Evolutionary conservation across 495 filamentous ascomycete species (phyloP), one percentile per base, ranked within the genome.

Genomic region (Penicillium robsamsonii): DNA sequence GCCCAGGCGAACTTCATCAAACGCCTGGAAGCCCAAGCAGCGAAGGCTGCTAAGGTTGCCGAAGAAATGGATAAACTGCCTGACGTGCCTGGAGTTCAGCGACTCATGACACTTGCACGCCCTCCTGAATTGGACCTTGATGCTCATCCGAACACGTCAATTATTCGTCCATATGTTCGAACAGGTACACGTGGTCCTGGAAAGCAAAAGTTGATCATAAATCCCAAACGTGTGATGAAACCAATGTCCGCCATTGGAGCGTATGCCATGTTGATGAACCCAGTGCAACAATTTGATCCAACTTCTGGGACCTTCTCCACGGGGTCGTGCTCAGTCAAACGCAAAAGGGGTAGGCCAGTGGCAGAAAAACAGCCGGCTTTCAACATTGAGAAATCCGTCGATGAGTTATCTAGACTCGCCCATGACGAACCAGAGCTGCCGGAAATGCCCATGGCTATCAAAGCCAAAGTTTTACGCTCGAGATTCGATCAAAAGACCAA

Each of bases 261-360:
- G 7, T 67, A 71, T 63, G 62, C 70, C n/a, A 74, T 75, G 64
- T 55, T 80, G 38, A 80, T 81, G 73, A 71, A 77, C 51, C 73
- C 79, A 7, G 61, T 59, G 22, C 76, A 81, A 35, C 43, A 48
- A 3, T 79, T 80, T 58, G 65, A 81, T 50, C 18, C 62, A 2
- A 42, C 48, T 7, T 73, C 59, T 40, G 79, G 80, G 15, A 83
- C 79, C 10, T 83, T 81, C 56, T 69, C 69, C 5, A 75, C 75
- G 12, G 51, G 67, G 54, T 61, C 62, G 15, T 61, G 62, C 30
- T 37, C 63, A 31, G 42, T 58, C 20, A 46, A 31, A 44, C 17
- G 18, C 11, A 20, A 17, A 17, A 40, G 18, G 7, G 27, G 15
- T 0, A 67, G 43, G 53, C 43, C 6, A 17, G n/a, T 30, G 29